A percentile compares a stretch with the other conserved stretches of the same genome.
Evolutionary conservation across 1,284 basidiomycete species (phyloP).

Genomic region (Cerioporus squamosus): DNA sequence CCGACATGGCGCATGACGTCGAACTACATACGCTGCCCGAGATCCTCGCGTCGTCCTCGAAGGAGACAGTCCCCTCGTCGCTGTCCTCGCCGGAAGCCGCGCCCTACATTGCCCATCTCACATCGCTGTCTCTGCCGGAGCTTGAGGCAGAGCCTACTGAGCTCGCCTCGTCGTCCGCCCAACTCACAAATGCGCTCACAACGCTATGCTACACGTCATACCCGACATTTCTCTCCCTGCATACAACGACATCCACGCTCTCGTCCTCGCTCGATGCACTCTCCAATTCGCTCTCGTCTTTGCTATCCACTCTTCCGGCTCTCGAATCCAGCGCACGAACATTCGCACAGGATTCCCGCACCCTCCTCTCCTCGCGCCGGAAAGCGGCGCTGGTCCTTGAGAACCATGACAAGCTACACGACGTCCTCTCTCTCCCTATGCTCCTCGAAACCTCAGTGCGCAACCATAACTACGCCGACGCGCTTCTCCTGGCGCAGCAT

Average conservation of each 20-base stretch:
- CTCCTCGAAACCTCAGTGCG: conserved; percentile 92
- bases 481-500: conserved; percentile 80
- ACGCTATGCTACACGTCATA: conserved; percentile 89
- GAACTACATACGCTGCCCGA: conserved; percentile 18
- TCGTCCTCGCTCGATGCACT: conserved; percentile 65
- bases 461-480: conserved; percentile 90
- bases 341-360: conserved; percentile 62
- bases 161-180: conserved; percentile 81
- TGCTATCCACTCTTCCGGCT: conserved; percentile 73
- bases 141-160: conserved; percentile 73
- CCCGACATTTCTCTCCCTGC: conserved; percentile 85
- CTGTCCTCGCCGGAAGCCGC: conserved; percentile 30
- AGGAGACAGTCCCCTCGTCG: conserved; percentile 15
- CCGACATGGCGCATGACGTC: conserved; percentile 2
- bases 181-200: conserved; percentile 85
- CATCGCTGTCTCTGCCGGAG: conserved; percentile 64
- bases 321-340: conserved; percentile 71
- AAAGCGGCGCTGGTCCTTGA: conserved; percentile 84
- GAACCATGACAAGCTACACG: conserved; percentile 89
- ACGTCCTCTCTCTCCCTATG: conserved; percentile 87
- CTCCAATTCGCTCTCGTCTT: conserved; percentile 66
- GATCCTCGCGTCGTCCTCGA: conserved; percentile 18
- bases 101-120: conserved; percentile 66
- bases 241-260: conserved; percentile 73
- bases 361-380: conserved; percentile 66